Conservation (phyloP, 495 filamentous ascomycete genomes). For the Trichodelitschia bisporula region DNA sequence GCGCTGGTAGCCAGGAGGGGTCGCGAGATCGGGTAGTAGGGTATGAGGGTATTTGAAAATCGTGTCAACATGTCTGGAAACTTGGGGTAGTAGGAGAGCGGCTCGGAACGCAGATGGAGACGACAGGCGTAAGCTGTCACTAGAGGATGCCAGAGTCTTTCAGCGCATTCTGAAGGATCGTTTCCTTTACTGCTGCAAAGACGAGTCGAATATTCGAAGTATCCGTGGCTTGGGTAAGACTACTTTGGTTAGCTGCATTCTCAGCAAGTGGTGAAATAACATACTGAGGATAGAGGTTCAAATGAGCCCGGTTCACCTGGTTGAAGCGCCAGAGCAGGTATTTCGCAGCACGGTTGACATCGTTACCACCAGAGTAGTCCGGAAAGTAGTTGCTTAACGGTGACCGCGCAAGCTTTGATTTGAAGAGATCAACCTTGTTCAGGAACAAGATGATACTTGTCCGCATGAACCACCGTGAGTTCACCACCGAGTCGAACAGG, state of each 20-base stretch:
- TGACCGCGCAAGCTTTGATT: constrained; percentile 70
- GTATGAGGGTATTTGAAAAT: too few species aligned
- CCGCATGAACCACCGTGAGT: constrained; percentile 96
- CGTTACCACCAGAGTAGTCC: constrained; percentile 90
- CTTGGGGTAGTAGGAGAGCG: too few species aligned
- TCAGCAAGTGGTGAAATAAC: constrained; percentile 12
- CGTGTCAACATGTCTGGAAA: too few species aligned
- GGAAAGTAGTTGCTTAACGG: constrained; percentile 88
- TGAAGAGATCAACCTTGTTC: constrained; percentile 97
- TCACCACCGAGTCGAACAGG: constrained; percentile 97
- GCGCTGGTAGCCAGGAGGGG: too few species aligned
- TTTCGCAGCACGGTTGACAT: constrained; percentile 93
- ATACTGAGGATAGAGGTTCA: constrained; percentile 95
- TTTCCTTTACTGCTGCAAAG: constrained; percentile 96
- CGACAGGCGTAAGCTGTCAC: too few species aligned
- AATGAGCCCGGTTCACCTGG: constrained; percentile 87
- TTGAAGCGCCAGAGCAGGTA: constrained; percentile 97
- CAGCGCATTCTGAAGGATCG: constrained; percentile 89
- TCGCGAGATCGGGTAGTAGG: too few species aligned
- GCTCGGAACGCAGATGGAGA: too few species aligned
- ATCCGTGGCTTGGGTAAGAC: constrained; percentile 93
- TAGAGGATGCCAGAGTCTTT: constrained; percentile 94
- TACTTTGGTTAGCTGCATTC: constrained; percentile 14
- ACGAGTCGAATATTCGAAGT: constrained; percentile 95
- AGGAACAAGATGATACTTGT: constrained; percentile 96